Conservation (phyloP, 139 green algal species). For the Eudorina sp. region DNA sequence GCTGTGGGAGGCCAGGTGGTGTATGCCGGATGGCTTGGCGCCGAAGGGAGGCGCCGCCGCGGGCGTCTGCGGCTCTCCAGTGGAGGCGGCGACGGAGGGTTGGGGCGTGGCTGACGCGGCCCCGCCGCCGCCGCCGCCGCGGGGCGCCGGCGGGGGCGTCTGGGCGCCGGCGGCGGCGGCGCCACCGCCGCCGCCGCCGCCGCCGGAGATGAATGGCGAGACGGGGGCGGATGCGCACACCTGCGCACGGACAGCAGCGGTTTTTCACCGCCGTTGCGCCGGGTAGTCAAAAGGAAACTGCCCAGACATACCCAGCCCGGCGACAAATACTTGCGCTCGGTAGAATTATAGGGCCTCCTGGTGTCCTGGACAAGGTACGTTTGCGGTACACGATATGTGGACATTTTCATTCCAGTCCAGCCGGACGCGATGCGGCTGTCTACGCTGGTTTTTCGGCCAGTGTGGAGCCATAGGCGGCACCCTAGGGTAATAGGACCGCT, state of each 20-base stretch:
- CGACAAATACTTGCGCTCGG: too few species aligned
- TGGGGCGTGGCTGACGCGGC: background rate
- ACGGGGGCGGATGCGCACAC: conserved; percentile 31
- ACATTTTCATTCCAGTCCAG: too few species aligned
- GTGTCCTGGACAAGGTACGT: too few species aligned
- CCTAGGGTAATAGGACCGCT: background rate
- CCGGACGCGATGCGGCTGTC: too few species aligned
- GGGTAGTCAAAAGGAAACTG: too few species aligned
- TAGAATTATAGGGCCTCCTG: too few species aligned
- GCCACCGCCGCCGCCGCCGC: background rate
- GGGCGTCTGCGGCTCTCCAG: background rate
- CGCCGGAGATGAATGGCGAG: conserved; percentile 31
- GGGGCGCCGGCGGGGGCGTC: background rate
- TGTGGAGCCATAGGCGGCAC: too few species aligned
- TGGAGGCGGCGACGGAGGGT: background rate
- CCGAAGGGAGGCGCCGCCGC: background rate
- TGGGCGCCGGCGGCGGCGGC: background rate
- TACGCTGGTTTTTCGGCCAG: too few species aligned
- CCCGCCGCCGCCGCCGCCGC: too few species aligned
- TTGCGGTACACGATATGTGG: too few species aligned
- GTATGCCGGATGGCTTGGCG: background rate
- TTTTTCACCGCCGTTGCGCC: too few species aligned
- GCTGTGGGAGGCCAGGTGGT: conserved; percentile 28
- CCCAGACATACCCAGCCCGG: too few species aligned
- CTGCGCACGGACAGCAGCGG: background rate